These are phyloP conservation scores for Backusella macrospora DNA, from an alignment of 192 early-diverging fungal species.

Conservation along the genomic window DNA sequence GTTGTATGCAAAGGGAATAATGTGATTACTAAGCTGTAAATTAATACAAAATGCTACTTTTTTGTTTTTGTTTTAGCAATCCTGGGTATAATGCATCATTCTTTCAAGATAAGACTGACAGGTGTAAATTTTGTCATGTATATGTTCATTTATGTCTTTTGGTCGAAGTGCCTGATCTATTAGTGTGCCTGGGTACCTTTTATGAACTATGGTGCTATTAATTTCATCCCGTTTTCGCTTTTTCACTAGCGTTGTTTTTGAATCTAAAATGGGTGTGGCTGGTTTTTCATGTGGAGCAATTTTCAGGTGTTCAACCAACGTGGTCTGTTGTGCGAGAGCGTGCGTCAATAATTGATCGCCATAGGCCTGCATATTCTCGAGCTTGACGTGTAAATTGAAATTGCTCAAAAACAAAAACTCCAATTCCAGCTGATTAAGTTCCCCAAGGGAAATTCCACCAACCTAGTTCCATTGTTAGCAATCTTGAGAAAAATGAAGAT, in stretches of 20 bases:
- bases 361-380: constrained; percentile 61
- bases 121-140: not conserved
- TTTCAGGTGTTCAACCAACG: constrained; percentile 10
- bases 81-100: constrained; percentile 9
- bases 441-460: constrained; percentile 68
- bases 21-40: not conserved
- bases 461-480: constrained; percentile 47
- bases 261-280: constrained; percentile 15
- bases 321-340: constrained; percentile 16
- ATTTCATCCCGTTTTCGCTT: constrained; percentile 7
- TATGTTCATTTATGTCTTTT: not conserved
- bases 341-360: constrained; percentile 61
- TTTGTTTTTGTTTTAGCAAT: not conserved
- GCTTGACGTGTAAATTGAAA: constrained; percentile 69
- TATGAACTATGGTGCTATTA: not conserved
- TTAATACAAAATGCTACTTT: not conserved
- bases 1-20: not conserved
- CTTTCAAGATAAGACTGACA: constrained; percentile 3
- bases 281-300: constrained; percentile 1
- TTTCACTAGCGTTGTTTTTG: not conserved
- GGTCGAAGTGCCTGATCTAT: not conserved
- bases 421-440: constrained; percentile 76
- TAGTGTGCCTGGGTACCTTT: not conserved
- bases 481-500: not conserved
- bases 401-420: constrained; percentile 73